Percentiles rank a stretch among this genome's conserved stretches.
Conservation (phyloP, 2,329 filamentous ascomycete genomes). For the Neofusicoccum cordaticola region DNA sequence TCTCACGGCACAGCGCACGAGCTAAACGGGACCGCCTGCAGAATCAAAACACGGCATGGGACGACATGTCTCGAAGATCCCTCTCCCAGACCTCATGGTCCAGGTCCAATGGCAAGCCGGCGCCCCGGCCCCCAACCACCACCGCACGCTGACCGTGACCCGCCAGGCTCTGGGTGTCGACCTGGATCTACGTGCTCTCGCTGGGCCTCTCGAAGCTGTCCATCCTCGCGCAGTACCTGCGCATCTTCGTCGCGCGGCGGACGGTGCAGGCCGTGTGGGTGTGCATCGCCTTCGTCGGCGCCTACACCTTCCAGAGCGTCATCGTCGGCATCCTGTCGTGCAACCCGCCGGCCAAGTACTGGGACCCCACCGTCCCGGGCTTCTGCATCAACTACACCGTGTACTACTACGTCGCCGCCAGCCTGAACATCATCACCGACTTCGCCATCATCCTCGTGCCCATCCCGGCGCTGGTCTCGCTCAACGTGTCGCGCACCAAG, state of each 20-base stretch:
- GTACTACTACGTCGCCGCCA: not conserved
- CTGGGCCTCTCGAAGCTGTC: conserved; percentile 33
- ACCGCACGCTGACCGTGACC: not conserved
- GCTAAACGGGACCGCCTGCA: not conserved
- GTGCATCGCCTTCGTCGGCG: conserved; percentile 19
- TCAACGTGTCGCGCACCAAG: not conserved
- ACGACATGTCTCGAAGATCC: not conserved
- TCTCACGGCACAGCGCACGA: not conserved
- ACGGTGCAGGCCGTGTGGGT: conserved; percentile 24
- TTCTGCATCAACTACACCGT: not conserved
- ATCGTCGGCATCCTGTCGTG: conserved; percentile 26
- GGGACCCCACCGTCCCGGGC: conserved; percentile 21
- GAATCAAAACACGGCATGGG: conserved; percentile 13
- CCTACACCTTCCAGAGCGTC: not conserved
- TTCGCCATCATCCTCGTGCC: conserved; percentile 6
- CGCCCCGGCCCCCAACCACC: not conserved
- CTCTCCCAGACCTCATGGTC: not conserved
- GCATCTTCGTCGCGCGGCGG: conserved; percentile 26
- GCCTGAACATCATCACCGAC: conserved; percentile 2
- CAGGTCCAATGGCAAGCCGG: not conserved
- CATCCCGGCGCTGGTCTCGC: not conserved
- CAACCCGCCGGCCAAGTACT: conserved; percentile 26
- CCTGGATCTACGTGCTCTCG: conserved; percentile 33
- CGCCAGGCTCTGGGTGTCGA: conserved; percentile 29
- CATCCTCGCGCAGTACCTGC: conserved; percentile 26